Base-by-base conservation (phyloP, 305 asterid species). In the Nicotiana rustica region DNA sequence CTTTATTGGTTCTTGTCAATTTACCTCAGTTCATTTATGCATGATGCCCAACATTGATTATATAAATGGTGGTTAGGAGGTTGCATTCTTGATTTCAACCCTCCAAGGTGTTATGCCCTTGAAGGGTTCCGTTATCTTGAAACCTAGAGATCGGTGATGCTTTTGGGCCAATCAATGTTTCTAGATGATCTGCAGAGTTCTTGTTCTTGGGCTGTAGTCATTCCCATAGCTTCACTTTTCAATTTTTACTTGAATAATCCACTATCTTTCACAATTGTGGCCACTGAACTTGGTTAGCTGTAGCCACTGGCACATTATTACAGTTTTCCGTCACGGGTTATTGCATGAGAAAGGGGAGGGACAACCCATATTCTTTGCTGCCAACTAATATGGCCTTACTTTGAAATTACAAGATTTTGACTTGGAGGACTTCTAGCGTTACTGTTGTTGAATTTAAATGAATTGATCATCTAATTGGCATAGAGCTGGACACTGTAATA, bases 321-420 rank as follows among this genome's bases (percentile, higher is more conserved):
- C 31, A 55, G 29, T 75, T 75, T 47, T 52, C 44, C 6, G 15
- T 75, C 17, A 52, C 29, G 62, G 36, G 19, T 71, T 47, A 75
- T 52, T 52, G 44, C 79, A 47, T 73, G 62, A 73, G 62, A 47
- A 71, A 73, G 41, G 62, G 79, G 62, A 73, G 79, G 79, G 79
- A 75, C 44, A 75, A 75, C 64, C 52, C 14, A 6, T 75, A 29
- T 73, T 14, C 80, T 75, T 52, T 52, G 17, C 65, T 75, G 29
- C 80, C 17, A 75, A 75, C 79, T 75, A 62, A 75, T 49, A 49
- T 25, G 21, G 64, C 65, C 80, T 49, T 25, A 75, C 65, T 25
- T 75, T 49, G 29, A 12, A 29, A 15, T 15, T 75, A 8, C 65
- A 75, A 25, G 25, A 25, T 52, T 75, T 52, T 18, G 29, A 52